A percentile compares a stretch with the other conserved stretches of the same genome.
Evolutionary conservation across 495 filamentous ascomycete species (phyloP).

Genomic region (Apodospora peruviana): DNA sequence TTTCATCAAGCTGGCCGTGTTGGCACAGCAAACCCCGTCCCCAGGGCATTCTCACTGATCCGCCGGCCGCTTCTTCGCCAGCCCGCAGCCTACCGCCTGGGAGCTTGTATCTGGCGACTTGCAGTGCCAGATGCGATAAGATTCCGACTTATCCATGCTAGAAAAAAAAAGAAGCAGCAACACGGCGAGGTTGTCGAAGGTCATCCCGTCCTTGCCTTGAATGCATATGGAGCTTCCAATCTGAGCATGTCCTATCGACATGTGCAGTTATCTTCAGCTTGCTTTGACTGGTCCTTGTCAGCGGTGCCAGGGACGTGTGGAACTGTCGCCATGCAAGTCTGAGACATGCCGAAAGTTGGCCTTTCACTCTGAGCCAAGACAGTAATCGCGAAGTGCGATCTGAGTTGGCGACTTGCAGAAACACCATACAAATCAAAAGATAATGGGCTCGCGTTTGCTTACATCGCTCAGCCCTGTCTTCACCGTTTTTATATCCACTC

Average conservation of each 20-base stretch:
- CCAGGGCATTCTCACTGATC: constrained; percentile 8
- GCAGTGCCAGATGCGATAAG: too few species aligned
- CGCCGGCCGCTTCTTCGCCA: constrained; percentile 10
- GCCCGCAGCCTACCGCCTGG: constrained; percentile 6
- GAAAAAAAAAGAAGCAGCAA: neutral
- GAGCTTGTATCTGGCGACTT: neutral
- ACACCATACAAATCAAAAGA: neutral
- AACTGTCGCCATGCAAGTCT: constrained; percentile 12
- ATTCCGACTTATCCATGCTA: neutral
- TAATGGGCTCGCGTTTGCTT: too few species aligned
- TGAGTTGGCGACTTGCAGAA: constrained; percentile 1
- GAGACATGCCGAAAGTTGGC: constrained; percentile 7
- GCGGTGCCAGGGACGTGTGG: constrained; percentile 8
- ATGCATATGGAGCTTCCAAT: neutral
- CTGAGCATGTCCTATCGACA: neutral
- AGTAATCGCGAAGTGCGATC: neutral
- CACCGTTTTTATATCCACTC: too few species aligned
- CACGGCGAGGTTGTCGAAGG: neutral
- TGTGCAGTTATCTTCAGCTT: too few species aligned
- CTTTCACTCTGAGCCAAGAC: constrained; percentile 2
- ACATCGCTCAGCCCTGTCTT: too few species aligned
- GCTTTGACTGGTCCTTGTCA: neutral
- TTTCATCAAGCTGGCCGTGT: constrained; percentile 19
- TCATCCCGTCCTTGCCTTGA: neutral
- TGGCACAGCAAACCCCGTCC: neutral